Conservation (phyloP, 164 flowering plant species). For the Dillenia turbinata region DNA sequence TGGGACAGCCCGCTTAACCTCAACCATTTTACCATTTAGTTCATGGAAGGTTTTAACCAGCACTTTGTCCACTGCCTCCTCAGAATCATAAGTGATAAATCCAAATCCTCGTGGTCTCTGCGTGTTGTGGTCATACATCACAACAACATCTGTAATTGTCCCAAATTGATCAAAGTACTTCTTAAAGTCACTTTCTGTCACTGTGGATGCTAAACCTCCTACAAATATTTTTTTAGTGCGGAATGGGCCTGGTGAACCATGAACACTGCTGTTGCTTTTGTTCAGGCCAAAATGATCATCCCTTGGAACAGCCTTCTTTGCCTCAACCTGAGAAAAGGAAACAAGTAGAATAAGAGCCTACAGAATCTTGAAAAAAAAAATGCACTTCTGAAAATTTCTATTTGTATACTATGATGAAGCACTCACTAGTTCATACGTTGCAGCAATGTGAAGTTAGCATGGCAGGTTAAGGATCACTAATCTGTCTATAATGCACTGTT, state of each 20-base stretch:
- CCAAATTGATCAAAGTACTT: slow-evolving; percentile 89
- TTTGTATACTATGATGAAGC: no score
- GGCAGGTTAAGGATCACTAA: no score
- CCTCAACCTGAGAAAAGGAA: slow-evolving; percentile 62
- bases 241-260: slow-evolving; percentile 61
- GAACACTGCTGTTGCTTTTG: slow-evolving; percentile 46
- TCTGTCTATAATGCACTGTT: no score
- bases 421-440: no score
- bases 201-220: slow-evolving; percentile 84
- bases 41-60: slow-evolving; percentile 75
- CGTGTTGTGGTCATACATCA: slow-evolving; percentile 93
- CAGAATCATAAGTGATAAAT: slow-evolving; percentile 84
- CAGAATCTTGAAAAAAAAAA: no score
- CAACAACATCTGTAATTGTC: slow-evolving; percentile 78
- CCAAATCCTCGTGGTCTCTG: slow-evolving; percentile 95
- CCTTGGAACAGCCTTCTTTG: slow-evolving; percentile 93
- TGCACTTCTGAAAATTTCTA: no score
- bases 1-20: slow-evolving; percentile 88
- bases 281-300: slow-evolving; percentile 61
- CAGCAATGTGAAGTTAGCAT: no score
- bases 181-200: slow-evolving; percentile 81
- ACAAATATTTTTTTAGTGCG: slow-evolving; percentile 90
- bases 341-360: background rate
- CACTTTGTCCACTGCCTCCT: slow-evolving; percentile 80
- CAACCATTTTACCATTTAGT: slow-evolving; percentile 87